Evolutionary conservation across 2,329 filamentous ascomycete species (phyloP).

Genomic region (Dactylellina drechsleri): DNA sequence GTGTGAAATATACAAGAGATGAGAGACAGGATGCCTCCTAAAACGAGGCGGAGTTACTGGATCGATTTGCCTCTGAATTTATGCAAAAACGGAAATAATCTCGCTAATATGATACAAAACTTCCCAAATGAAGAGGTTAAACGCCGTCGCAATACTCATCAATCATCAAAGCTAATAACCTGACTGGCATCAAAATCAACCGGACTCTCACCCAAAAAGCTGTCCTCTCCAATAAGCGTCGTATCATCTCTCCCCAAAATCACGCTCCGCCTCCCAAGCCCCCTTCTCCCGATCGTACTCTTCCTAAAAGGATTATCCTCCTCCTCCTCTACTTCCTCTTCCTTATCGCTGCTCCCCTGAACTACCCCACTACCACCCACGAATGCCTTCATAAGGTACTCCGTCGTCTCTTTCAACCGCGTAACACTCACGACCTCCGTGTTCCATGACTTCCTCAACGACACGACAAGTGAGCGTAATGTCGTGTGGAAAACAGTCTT

Average conservation of each 20-base stretch:
- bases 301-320: constrained; percentile 48
- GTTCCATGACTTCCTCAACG: constrained; percentile 44
- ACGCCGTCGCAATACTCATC: constrained; percentile 7
- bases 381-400: constrained; percentile 51
- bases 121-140: neutral
- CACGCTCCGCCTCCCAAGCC: constrained; percentile 9
- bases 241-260: constrained; percentile 32
- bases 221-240: constrained; percentile 29
- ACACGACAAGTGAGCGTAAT: constrained; percentile 21
- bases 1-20: no score
- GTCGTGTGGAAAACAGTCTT: constrained; percentile 42
- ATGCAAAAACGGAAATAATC: no score
- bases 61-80: no score
- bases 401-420: constrained; percentile 38
- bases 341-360: constrained; percentile 38
- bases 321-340: constrained; percentile 9
- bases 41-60: no score
- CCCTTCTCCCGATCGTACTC: constrained; percentile 12
- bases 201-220: constrained; percentile 19
- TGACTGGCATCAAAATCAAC: constrained; percentile 17
- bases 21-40: no score
- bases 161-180: constrained; percentile 19
- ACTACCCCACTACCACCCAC: constrained; percentile 36
- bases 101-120: no score
- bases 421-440: constrained; percentile 31